A percentile compares a stretch with the other conserved stretches of the same genome.
Conservation (phyloP, 495 filamentous ascomycete species). For the Hypoxylon fragiforme region DNA sequence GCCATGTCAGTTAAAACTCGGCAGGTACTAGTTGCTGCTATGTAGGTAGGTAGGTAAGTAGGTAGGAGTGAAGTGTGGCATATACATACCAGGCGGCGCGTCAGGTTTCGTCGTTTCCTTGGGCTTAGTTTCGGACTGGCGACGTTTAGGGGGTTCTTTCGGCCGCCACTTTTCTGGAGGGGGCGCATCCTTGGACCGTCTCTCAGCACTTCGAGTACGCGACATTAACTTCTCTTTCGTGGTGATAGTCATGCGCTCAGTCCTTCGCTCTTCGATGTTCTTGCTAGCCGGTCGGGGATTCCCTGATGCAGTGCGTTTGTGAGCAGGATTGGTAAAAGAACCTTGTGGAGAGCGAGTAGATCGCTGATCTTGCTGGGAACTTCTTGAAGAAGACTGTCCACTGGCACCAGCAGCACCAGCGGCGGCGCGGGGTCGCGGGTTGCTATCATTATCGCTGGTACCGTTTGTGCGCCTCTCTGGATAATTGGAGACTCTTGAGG, state of each 20-base stretch:
- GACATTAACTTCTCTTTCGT: conserved; percentile 66
- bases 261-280: conserved; percentile 47
- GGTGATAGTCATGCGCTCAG: conserved; percentile 61
- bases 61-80: neutral
- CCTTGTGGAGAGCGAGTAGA: conserved; percentile 28
- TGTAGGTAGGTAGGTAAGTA: neutral
- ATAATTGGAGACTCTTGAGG: conserved; percentile 40
- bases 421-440: conserved; percentile 43
- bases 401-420: neutral
- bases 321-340: conserved; percentile 38
- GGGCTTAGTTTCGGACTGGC: conserved; percentile 46
- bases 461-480: conserved; percentile 48
- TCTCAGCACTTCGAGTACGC: conserved; percentile 67
- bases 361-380: conserved; percentile 31
- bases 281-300: conserved; percentile 45
- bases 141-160: conserved; percentile 48
- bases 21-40: no score
- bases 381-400: conserved; percentile 23
- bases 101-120: conserved; percentile 50
- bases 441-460: conserved; percentile 40
- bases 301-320: conserved; percentile 50
- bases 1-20: conserved; percentile 22
- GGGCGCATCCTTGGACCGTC: conserved; percentile 51
- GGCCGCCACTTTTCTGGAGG: conserved; percentile 38
- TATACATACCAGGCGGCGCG: conserved; percentile 38